Evolutionary conservation across 805 yeast species (phyloP).

Genomic region (Wickerhamiella cacticola): DNA sequence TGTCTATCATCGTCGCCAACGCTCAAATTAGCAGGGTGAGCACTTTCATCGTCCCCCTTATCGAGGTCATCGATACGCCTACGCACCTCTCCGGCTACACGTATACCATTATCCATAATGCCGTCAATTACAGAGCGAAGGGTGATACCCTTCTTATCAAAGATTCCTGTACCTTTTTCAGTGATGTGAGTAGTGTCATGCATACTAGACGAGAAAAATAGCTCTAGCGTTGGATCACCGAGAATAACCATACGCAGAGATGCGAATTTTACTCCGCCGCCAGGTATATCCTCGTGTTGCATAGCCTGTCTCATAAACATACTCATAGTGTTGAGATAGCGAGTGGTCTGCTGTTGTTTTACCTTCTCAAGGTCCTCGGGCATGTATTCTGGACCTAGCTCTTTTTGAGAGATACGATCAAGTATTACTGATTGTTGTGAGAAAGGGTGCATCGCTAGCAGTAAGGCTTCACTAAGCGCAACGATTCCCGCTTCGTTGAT

Average conservation of each 20-base stretch:
- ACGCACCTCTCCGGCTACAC: slow-evolving; percentile 82
- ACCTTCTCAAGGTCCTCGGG: slow-evolving; percentile 39
- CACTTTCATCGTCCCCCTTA: slow-evolving; percentile 23
- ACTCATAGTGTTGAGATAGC: slow-evolving; percentile 80
- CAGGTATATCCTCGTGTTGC: slow-evolving; percentile 35
- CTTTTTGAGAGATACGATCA: slow-evolving; percentile 49
- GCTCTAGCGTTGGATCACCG: slow-evolving; percentile 88
- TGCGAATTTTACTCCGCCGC: slow-evolving; percentile 41
- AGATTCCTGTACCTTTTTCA: slow-evolving; percentile 35
- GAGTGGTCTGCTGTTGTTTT: slow-evolving; percentile 27
- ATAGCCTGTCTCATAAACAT: slow-evolving; percentile 76
- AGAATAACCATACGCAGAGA: slow-evolving; percentile 89
- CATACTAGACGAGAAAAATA: slow-evolving; percentile 61
- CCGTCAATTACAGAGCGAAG: slow-evolving; percentile 85
- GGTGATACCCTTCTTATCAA: slow-evolving; percentile 36
- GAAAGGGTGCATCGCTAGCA: slow-evolving; percentile 76
- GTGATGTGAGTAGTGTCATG: slow-evolving; percentile 53
- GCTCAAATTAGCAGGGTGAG: slow-evolving; percentile 18
- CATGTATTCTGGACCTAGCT: slow-evolving; percentile 33
- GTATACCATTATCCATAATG: slow-evolving; percentile 78
- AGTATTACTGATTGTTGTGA: slow-evolving; percentile 50
- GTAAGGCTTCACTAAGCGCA: slow-evolving; percentile 74
- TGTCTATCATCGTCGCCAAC: slow-evolving; percentile 29
- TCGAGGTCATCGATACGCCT: slow-evolving; percentile 60
- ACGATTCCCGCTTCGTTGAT: slow-evolving; percentile 70